Evolutionary conservation across 345 rosid species (phyloP), one percentile per base, ranked within the genome.

Genomic region (Cochlearia excelsa): DNA sequence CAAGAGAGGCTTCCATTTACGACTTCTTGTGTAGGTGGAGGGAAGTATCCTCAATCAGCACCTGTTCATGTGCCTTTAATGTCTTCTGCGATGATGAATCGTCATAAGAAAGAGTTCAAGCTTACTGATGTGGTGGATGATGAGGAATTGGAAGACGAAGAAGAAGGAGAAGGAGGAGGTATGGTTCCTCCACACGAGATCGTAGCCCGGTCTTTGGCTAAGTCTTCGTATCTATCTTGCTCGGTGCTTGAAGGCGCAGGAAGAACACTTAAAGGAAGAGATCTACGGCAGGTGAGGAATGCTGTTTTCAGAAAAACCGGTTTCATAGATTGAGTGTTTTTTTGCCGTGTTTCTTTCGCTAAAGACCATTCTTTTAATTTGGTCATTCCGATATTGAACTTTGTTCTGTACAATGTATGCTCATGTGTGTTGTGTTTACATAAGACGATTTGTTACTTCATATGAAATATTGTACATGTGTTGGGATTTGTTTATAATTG

Each of bases 131-230:
- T 60, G 2, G 74, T 67, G 48, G 82, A 77, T 9, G 82, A 66
- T 3, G 84, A 72, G 6, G 88, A 16, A 16, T 16, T 16, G 23
- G 23, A 16, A 16, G 23, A 16, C 23, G 23, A 16, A 16, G 23
- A 76, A 2, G 80, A 77, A 59, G 86, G 71, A 26, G 79, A 63
- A 6, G 79, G 60, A 56, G 83, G 76, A 0, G 88, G 78, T 69
- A 80, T 80, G 86, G 74, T 89, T 65, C 90, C 97, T 27, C 97
- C 97, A n/a, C 97, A 90, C 46, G 90, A 84, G 84, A 81, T 86
- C 30, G 90, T 90, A 71, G 92, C 88, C n/a, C 73, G 84, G 79
- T 77, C 79, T 30, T 63, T 75, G 61, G 72, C 89, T 8, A 77
- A 81, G 61, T 74, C 92, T 26, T 80, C 84, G 8, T 41, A 63